Percentiles rank a stretch among this genome's conserved stretches.
Evolutionary conservation across 2,329 filamentous ascomycete genomes (phyloP).

Genomic region (Botrytis sinoallii): DNA sequence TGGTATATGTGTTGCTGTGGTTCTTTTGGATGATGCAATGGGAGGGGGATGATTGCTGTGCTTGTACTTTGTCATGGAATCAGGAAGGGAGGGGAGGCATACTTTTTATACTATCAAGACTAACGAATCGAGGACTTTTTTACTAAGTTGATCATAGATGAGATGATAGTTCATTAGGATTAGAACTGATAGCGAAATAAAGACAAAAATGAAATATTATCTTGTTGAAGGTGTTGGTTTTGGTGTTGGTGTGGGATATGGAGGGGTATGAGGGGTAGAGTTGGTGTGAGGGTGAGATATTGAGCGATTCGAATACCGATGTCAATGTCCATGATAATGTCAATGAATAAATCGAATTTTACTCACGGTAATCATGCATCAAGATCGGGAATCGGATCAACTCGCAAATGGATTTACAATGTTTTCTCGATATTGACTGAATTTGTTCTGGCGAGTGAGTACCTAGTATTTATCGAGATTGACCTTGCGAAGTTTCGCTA

Average conservation of each 20-base stretch:
- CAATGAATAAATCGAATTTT: background rate
- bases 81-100: background rate
- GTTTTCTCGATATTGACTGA: background rate
- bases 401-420: background rate
- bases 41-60: background rate
- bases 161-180: background rate
- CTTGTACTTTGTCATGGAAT: background rate
- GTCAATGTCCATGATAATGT: background rate
- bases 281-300: background rate
- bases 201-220: background rate
- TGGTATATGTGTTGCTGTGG: background rate
- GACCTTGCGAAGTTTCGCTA: background rate
- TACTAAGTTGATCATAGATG: background rate
- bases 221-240: background rate
- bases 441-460: background rate
- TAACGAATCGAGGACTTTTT: background rate
- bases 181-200: background rate
- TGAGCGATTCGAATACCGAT: background rate
- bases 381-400: background rate
- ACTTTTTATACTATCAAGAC: conserved; percentile 7
- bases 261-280: background rate
- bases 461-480: background rate
- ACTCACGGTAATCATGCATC: background rate
- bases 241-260: background rate
- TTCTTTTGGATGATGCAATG: background rate